Evolutionary conservation across 176 grass and related monocot genomes (phyloP).

Genomic region (Phyllostachys edulis): DNA sequence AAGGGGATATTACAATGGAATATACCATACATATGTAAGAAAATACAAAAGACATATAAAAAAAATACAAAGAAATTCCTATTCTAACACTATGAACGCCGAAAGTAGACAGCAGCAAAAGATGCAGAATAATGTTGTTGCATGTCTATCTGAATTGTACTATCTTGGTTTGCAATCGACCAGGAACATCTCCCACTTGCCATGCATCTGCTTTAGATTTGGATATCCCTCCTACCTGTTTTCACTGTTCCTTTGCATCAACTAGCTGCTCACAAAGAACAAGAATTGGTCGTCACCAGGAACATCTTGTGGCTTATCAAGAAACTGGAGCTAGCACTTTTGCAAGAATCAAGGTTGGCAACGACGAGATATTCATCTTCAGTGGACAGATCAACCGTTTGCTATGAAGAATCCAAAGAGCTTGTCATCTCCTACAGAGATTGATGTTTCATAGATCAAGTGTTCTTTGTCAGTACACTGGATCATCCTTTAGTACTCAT

Average conservation of each 20-base stretch:
- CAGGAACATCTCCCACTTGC: conserved; percentile 10
- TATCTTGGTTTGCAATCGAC: not conserved
- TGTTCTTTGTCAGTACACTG: not conserved
- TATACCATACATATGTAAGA: no score
- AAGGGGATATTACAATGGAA: no score
- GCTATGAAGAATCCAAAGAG: not conserved
- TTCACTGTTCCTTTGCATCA: not conserved
- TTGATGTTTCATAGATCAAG: not conserved
- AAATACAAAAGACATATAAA: no score
- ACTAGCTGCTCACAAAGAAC: not conserved
- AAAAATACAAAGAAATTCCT: no score
- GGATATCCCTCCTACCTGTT: conserved; percentile 17
- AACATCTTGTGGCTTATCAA: not conserved
- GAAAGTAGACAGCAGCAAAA: not conserved
- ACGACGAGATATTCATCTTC: not conserved
- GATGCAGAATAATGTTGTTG: not conserved
- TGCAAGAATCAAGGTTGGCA: not conserved
- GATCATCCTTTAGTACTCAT: not conserved
- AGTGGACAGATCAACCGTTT: not conserved
- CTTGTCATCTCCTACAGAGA: not conserved
- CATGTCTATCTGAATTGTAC: conserved; percentile 17
- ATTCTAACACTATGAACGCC: not conserved
- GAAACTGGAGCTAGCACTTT: conserved; percentile 9
- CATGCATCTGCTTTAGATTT: conserved; percentile 4
- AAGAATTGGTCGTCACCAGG: not conserved